Percentiles rank a stretch among this genome's conserved stretches.
These are phyloP conservation scores for Aotearoamyces nothofagi DNA, from an alignment of 2,329 filamentous ascomycete species.

Conservation along the genomic window DNA sequence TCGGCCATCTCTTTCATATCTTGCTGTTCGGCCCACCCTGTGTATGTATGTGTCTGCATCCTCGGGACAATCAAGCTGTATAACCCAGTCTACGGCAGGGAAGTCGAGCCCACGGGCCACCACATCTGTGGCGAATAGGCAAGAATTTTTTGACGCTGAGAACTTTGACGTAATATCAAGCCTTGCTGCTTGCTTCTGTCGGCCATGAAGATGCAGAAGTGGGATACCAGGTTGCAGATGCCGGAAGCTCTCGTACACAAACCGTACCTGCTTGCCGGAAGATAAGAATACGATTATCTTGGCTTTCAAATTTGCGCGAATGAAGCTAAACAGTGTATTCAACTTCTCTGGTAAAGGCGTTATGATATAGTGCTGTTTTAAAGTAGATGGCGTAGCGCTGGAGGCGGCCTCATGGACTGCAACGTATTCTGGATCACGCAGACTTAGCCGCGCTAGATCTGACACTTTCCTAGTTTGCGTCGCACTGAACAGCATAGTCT, in stretches of 20 bases:
- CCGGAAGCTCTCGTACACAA: constrained; percentile 85
- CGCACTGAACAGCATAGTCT: constrained; percentile 90
- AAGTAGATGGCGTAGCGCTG: constrained; percentile 63
- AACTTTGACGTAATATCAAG: constrained; percentile 81
- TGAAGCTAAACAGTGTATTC: constrained; percentile 84
- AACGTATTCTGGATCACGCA: constrained; percentile 88
- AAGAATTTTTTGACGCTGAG: constrained; percentile 64
- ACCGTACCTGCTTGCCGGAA: constrained; percentile 90
- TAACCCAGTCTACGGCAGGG: constrained; percentile 93
- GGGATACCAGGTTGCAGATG: constrained; percentile 91
- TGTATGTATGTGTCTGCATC: constrained; percentile 98
- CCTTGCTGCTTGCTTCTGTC: constrained; percentile 81
- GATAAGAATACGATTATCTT: constrained; percentile 95
- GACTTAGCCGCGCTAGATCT: constrained; percentile 74
- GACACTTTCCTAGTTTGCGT: constrained; percentile 93
- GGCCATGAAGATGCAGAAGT: constrained; percentile 80
- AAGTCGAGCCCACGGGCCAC: constrained; percentile 91
- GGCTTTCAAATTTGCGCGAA: constrained; percentile 76
- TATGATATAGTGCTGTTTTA: constrained; percentile 85
- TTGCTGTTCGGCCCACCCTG: constrained; percentile 84
- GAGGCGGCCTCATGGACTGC: constrained; percentile 76
- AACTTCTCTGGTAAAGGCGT: constrained; percentile 80
- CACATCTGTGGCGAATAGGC: constrained; percentile 90
- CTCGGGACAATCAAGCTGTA: constrained; percentile 95
- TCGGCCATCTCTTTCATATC: constrained; percentile 74